These are phyloP conservation scores for Citrullus colocynthis DNA, from an alignment of 306 rosid species.

Conservation along the genomic window DNA sequence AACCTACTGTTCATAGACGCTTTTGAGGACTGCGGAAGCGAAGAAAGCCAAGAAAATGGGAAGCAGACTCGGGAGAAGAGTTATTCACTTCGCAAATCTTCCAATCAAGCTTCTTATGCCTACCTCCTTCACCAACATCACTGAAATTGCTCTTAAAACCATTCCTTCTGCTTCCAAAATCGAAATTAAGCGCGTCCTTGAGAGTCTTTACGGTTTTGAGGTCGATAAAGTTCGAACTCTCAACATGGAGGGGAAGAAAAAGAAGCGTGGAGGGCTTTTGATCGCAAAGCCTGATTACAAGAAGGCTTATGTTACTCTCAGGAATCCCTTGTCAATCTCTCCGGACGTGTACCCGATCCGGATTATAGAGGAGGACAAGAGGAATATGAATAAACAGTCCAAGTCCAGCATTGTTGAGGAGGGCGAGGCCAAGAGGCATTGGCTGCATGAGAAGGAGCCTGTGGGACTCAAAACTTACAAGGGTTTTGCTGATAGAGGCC, in stretches of 20 bases:
- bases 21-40: neutral
- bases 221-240: slow-evolving; percentile 69
- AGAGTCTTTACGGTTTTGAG: slow-evolving; percentile 43
- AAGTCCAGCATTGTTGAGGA: slow-evolving; percentile 42
- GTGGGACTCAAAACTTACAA: slow-evolving; percentile 7
- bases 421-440: slow-evolving; percentile 40
- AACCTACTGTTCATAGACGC: neutral
- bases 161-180: slow-evolving; percentile 71
- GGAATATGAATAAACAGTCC: slow-evolving; percentile 30
- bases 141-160: slow-evolving; percentile 66
- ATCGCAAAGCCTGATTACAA: slow-evolving; percentile 70
- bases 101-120: slow-evolving; percentile 66
- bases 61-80: slow-evolving; percentile 47
- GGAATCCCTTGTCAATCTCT: slow-evolving; percentile 39
- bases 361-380: slow-evolving; percentile 28
- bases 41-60: slow-evolving; percentile 24
- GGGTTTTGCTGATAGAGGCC: slow-evolving; percentile 12
- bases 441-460: slow-evolving; percentile 44
- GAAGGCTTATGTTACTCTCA: slow-evolving; percentile 76
- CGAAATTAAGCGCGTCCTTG: slow-evolving; percentile 52
- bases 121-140: slow-evolving; percentile 29
- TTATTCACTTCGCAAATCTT: slow-evolving; percentile 45
- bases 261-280: slow-evolving; percentile 41
- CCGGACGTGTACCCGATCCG: slow-evolving; percentile 34
- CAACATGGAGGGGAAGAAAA: slow-evolving; percentile 79